A percentile compares a stretch with the other conserved stretches of the same genome.
phyloP scores from a whole-genome alignment of 2,329 filamentous ascomycete species.

The Aspergillus quadricinctus region DNA sequence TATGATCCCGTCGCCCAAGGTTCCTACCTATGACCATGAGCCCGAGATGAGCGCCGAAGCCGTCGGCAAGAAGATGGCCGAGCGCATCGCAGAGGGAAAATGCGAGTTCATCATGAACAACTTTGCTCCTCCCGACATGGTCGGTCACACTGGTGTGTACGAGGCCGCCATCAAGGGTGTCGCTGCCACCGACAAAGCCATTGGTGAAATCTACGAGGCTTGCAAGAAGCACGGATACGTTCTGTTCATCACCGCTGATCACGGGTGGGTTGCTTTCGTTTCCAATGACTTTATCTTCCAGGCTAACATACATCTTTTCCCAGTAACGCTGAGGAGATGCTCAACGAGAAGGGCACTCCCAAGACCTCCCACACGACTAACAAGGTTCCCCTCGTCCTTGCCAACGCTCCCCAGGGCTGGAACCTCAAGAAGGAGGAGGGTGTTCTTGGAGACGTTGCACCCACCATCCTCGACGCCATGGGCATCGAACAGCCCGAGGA shows the following conservation, averaged over 20 bases:
- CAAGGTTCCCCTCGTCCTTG: constrained; percentile 97
- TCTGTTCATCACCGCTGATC: constrained; percentile 92
- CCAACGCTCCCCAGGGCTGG: constrained; percentile 88
- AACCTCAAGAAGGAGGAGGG: constrained; percentile 77
- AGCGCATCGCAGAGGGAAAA: constrained; percentile 77
- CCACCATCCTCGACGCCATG: constrained; percentile 88
- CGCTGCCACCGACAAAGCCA: constrained; percentile 85
- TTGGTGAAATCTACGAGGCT: constrained; percentile 84
- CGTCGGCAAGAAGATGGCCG: constrained; percentile 83
- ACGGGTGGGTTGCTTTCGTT: constrained; percentile 57
- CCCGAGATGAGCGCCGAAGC: constrained; percentile 93
- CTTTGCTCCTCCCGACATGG: constrained; percentile 99
- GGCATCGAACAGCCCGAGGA: constrained; percentile 83
- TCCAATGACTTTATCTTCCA: not conserved
- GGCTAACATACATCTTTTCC: constrained; percentile 18
- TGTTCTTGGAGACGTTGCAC: constrained; percentile 95
- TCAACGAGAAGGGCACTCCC: constrained; percentile 89
- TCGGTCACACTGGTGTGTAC: constrained; percentile 96
- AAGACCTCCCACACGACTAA: constrained; percentile 98
- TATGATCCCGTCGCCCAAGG: constrained; percentile 90
- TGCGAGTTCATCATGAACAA: constrained; percentile 99
- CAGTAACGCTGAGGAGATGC: constrained; percentile 96
- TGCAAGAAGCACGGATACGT: constrained; percentile 93
- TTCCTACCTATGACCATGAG: constrained; percentile 90
- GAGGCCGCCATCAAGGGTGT: constrained; percentile 84